phyloP scores from a whole-genome alignment of 2,329 filamentous ascomycete genomes.

The Claviceps arundinis region DNA sequence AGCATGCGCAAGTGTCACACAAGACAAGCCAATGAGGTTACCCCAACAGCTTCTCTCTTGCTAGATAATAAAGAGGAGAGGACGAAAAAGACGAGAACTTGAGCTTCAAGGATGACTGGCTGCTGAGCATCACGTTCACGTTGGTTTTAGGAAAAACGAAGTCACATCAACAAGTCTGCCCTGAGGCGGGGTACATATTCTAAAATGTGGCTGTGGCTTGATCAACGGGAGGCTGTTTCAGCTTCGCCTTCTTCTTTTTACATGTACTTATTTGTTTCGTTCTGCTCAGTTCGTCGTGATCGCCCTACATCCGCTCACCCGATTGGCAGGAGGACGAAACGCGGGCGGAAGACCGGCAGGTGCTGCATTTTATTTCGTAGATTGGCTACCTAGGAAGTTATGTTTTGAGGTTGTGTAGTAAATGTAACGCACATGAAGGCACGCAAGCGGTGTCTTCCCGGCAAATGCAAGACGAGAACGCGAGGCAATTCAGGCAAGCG shows the following conservation, averaged over 20 bases:
- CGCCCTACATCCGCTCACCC: background rate
- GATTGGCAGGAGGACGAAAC: background rate
- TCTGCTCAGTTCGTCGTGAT: background rate
- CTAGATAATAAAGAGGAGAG: background rate
- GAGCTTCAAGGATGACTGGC: background rate
- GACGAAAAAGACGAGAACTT: background rate
- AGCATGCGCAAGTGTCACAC: too few relatives aligned
- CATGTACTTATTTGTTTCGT: background rate
- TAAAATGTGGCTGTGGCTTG: too few relatives aligned
- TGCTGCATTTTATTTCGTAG: background rate
- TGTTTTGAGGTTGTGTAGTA: too few relatives aligned
- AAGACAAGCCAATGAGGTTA: background rate
- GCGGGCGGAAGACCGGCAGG: background rate
- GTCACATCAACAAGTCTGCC: too few relatives aligned
- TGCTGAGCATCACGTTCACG: background rate
- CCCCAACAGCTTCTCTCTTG: background rate
- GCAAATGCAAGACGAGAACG: too few relatives aligned
- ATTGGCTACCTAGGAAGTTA: too few relatives aligned
- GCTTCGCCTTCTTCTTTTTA: background rate
- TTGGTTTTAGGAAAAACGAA: too few relatives aligned
- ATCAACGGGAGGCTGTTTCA: background rate
- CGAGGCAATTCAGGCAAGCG: too few relatives aligned
- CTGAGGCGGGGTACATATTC: too few relatives aligned
- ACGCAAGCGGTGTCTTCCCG: too few relatives aligned
- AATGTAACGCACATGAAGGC: too few relatives aligned